phyloP scores from a whole-genome alignment of 495 filamentous ascomycete genomes.

The Aeminium ludgeri region DNA sequence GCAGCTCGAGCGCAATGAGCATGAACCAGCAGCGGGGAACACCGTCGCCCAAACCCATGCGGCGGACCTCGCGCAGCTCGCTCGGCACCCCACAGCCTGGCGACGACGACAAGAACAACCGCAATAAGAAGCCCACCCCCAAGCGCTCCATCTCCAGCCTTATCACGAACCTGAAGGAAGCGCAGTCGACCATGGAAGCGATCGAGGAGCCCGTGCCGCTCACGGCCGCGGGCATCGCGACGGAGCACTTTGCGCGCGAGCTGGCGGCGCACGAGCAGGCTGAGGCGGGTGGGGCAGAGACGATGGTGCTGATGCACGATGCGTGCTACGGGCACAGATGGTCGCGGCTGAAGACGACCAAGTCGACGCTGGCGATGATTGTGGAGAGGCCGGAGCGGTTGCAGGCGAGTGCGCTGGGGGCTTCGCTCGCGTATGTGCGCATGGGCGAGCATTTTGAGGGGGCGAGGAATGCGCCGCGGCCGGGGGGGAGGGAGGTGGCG shows the following conservation, averaged over 20 bases:
- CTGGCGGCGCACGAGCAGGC: conserved; percentile 41
- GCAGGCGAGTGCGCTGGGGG: conserved; percentile 62
- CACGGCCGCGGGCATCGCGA: conserved; percentile 54
- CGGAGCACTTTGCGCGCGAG: conserved; percentile 51
- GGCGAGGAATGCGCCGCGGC: conserved; percentile 48
- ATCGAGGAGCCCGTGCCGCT: conserved; percentile 28
- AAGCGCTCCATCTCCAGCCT: conserved; percentile 37
- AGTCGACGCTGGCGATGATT: conserved; percentile 48
- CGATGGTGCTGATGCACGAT: conserved; percentile 74
- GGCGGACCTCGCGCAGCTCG: conserved; percentile 34
- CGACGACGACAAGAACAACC: conserved; percentile 23
- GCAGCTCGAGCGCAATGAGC: conserved; percentile 32
- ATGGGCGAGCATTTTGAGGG: conserved; percentile 67
- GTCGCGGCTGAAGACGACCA: conserved; percentile 59
- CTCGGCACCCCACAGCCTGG: conserved; percentile 30
- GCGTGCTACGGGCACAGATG: conserved; percentile 85
- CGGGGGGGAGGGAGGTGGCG: conserved; percentile 30
- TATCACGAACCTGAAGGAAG: conserved; percentile 25
- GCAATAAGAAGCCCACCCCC: conserved; percentile 27
- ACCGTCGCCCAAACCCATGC: conserved; percentile 20
- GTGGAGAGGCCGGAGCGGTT: conserved; percentile 89
- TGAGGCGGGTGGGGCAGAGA: conserved; percentile 37
- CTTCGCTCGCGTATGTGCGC: conserved; percentile 75
- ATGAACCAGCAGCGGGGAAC: conserved; percentile 24
- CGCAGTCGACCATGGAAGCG: conserved; percentile 21